A percentile compares a stretch with the other conserved stretches of the same genome.
Evolutionary conservation across 176 grass and related monocot genomes (phyloP).

Genomic region (Zoysia pacifica): DNA sequence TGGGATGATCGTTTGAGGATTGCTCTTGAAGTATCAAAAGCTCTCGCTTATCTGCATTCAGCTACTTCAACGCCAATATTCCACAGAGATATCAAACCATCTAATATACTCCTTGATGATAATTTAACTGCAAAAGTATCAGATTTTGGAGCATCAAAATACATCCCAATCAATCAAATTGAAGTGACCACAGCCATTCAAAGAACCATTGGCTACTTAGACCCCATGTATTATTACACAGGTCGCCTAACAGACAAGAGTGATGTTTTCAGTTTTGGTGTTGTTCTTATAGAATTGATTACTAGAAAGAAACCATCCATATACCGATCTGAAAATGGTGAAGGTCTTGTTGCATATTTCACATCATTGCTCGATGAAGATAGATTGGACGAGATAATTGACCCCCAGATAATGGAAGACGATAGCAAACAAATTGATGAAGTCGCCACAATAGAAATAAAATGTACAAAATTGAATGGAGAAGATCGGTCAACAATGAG

Average conservation of each 20-base stretch:
- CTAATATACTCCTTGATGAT: constrained; percentile 63
- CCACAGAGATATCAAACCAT: constrained; percentile 60
- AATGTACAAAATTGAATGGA: constrained; percentile 33
- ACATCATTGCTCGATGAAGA: not conserved
- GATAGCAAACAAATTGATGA: not conserved
- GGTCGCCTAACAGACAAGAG: constrained; percentile 54
- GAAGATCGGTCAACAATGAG: constrained; percentile 22
- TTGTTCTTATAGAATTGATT: constrained; percentile 54
- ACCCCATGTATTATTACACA: constrained; percentile 54
- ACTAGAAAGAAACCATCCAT: constrained; percentile 44
- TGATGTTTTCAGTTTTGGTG: constrained; percentile 58
- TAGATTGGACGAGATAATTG: not conserved
- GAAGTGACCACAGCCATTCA: constrained; percentile 46
- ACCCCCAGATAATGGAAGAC: constrained; percentile 31
- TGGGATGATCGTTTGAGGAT: constrained; percentile 58
- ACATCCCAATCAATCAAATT: constrained; percentile 42
- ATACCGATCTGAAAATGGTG: not conserved
- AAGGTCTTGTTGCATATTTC: constrained; percentile 17
- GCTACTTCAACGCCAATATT: constrained; percentile 40
- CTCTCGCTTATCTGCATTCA: constrained; percentile 56
- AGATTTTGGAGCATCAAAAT: constrained; percentile 59
- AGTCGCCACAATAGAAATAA: constrained; percentile 23
- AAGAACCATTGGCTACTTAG: constrained; percentile 59
- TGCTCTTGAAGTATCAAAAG: constrained; percentile 45
- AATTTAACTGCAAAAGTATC: constrained; percentile 54